phyloP scores from a whole-genome alignment of 2,329 filamentous ascomycete species.

The Trichothecium roseum region DNA sequence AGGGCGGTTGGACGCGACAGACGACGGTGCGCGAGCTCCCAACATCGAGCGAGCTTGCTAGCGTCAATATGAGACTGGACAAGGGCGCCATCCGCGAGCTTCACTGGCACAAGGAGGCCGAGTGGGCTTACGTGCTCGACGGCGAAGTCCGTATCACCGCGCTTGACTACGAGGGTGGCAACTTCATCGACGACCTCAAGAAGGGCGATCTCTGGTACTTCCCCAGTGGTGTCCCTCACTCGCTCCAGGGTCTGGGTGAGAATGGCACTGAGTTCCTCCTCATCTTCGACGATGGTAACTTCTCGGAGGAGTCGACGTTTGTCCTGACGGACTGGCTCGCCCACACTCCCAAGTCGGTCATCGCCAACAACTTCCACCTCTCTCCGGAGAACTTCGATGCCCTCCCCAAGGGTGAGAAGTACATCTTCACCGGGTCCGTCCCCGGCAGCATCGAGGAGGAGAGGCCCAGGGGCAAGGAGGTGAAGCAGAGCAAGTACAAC shows the following conservation, averaged over 20 bases:
- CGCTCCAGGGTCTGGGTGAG: constrained; percentile 58
- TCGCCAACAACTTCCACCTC: constrained; percentile 67
- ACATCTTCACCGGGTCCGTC: constrained; percentile 63
- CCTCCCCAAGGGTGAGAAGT: constrained; percentile 57
- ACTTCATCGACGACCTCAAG: constrained; percentile 65
- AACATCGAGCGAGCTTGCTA: constrained; percentile 59
- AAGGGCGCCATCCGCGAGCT: constrained; percentile 64
- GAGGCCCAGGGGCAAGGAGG: constrained; percentile 46
- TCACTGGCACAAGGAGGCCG: constrained; percentile 73
- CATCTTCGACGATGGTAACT: constrained; percentile 38
- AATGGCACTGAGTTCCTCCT: constrained; percentile 45
- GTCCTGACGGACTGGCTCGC: constrained; percentile 64
- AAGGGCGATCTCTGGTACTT: constrained; percentile 78
- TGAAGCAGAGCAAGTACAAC: constrained; percentile 56
- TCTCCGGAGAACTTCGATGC: constrained; percentile 59
- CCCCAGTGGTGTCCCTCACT: constrained; percentile 67
- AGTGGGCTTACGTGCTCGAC: constrained; percentile 67
- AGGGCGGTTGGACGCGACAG: constrained; percentile 68
- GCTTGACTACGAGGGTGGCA: constrained; percentile 64
- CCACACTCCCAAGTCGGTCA: constrained; percentile 61
- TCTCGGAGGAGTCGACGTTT: constrained; percentile 58
- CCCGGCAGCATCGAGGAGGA: constrained; percentile 58
- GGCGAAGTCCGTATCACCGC: constrained; percentile 63
- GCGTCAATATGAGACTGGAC: constrained; percentile 70
- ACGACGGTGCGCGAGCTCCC: constrained; percentile 57